Conservation (phyloP, 2,329 filamentous ascomycete genomes). For the Colletotrichum endophyticum region DNA sequence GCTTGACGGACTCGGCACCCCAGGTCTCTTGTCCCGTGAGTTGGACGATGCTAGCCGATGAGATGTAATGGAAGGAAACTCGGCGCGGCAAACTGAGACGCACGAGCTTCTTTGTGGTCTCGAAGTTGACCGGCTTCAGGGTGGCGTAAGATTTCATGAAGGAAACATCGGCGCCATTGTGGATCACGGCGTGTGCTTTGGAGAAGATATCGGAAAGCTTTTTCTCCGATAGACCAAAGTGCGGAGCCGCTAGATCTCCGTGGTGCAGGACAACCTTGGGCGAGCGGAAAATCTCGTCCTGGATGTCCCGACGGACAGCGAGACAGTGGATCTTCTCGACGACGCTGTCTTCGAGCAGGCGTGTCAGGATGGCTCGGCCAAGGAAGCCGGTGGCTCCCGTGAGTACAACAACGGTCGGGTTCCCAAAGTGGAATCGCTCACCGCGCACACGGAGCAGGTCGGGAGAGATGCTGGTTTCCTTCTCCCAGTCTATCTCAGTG, state of each 20-base stretch:
- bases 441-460: neutral
- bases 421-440: neutral
- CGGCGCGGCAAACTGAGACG: slow-evolving; percentile 27
- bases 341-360: slow-evolving; percentile 29
- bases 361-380: slow-evolving; percentile 35
- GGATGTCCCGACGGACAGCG: slow-evolving; percentile 31
- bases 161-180: slow-evolving; percentile 49
- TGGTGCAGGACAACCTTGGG: neutral
- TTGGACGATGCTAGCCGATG: slow-evolving; percentile 24
- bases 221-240: slow-evolving; percentile 25
- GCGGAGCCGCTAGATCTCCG: neutral
- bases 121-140: slow-evolving; percentile 38
- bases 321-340: slow-evolving; percentile 44
- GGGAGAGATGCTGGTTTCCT: slow-evolving; percentile 26
- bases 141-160: slow-evolving; percentile 41
- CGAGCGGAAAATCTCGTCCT: neutral
- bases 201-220: slow-evolving; percentile 23
- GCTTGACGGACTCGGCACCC: neutral
- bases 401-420: slow-evolving; percentile 27
- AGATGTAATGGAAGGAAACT: slow-evolving; percentile 35
- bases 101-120: slow-evolving; percentile 36
- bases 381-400: slow-evolving; percentile 43
- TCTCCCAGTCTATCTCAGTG: slow-evolving; percentile 37
- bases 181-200: slow-evolving; percentile 51
- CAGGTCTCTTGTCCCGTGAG: neutral